phyloP scores from a whole-genome alignment of 1,284 basidiomycete genomes.

The Melampsora larici-populina region DNA sequence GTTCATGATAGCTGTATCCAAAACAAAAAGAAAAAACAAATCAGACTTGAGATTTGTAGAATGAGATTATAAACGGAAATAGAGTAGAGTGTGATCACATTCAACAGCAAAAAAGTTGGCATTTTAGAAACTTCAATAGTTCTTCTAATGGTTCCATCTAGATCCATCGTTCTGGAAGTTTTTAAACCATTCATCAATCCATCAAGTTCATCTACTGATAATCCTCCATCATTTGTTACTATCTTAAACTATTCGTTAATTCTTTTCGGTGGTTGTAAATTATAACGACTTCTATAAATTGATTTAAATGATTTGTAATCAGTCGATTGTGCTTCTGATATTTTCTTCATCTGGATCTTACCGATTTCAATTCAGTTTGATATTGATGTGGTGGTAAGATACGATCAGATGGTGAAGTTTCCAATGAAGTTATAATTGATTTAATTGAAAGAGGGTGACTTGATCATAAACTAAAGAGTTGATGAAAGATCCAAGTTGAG shows the following conservation, averaged over 20 bases:
- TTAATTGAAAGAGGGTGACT: not conserved
- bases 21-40: not conserved
- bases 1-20: constrained; percentile 28
- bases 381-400: too few relatives aligned
- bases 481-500: constrained; percentile 34
- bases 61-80: too few relatives aligned
- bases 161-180: constrained; percentile 32
- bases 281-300: constrained; percentile 32
- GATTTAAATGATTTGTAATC: constrained; percentile 25
- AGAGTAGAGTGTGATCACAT: too few relatives aligned
- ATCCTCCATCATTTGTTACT: constrained; percentile 21
- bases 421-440: constrained; percentile 21
- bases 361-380: constrained; percentile 13
- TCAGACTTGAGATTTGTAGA: too few relatives aligned
- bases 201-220: constrained; percentile 40
- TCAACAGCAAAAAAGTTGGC: constrained; percentile 41
- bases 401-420: too few relatives aligned
- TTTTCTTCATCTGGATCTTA: constrained; percentile 26
- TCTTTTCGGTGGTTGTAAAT: constrained; percentile 31
- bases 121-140: constrained; percentile 32
- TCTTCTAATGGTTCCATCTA: constrained; percentile 20
- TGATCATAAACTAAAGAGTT: constrained; percentile 26
- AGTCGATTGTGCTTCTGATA: constrained; percentile 38
- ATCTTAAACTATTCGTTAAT: constrained; percentile 40
- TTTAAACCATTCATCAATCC: constrained; percentile 28